Evolutionary conservation across 164 flowering plant genomes (phyloP), one percentile per base, ranked within the genome.

Genomic region (Brasenia schreberi): DNA sequence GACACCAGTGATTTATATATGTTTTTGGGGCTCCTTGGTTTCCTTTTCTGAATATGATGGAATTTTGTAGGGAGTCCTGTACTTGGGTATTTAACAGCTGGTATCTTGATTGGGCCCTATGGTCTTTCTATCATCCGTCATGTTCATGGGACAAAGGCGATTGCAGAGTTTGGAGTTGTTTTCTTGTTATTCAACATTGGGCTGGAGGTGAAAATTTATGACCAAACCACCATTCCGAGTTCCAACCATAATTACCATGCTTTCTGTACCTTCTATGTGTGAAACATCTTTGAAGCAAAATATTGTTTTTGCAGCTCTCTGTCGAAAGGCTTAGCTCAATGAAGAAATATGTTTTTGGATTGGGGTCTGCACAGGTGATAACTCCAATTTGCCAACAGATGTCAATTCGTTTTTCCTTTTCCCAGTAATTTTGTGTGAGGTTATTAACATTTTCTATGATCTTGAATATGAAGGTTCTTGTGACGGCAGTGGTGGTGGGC

Each of bases 321-420:
- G 99, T 95, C 77, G 99, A 95, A 86, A 90, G 99, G 79, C 75
- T 92, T 63, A 95, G 99, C 77, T 95, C 99, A 73, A 95, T 95
- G 99, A 95, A 95, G 92, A 95, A 95, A 74, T 95, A 95, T 80
- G 99, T 95, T 65, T 95, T 95, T 79, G 99, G 99, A 62, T 79
- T 95, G 77, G 99, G 99, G 69, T 82, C 97, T 65, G 92, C 94
- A 23, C 2, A 23, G 2, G 27, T 23, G 2, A 23, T 23, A 23
- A 23, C 27, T 23, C 27, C 27, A 23, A 23, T 23, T 23, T 23
- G 27, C 27, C 27, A 23, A 23, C 27, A 23, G 27, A 45, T 5
- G 7, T 4, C 53, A 45, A 7, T 45, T 45, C 1, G 5, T 4
- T 45, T 7, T 45, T 45, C 14, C 14, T 45, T 45, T 45, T 23